These are phyloP conservation scores for Crithidia thermophila DNA, from an alignment of 208 protist genomes.

Conservation along the genomic window DNA sequence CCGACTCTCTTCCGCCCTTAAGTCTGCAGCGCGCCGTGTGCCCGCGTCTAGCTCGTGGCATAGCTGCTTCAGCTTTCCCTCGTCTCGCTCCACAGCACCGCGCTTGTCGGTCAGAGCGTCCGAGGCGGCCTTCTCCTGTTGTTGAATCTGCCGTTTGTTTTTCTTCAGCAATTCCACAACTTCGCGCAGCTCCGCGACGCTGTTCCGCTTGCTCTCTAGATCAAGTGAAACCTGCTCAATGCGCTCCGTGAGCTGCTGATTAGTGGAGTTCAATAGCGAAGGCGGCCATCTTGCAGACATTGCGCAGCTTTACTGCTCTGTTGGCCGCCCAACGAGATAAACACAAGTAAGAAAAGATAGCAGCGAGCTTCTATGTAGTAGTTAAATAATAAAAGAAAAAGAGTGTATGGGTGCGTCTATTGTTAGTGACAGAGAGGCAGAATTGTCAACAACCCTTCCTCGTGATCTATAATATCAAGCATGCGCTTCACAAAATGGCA, in stretches of 20 bases:
- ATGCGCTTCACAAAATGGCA: too few species aligned
- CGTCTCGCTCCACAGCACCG: slow-evolving; percentile 8
- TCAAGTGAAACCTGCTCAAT: slow-evolving; percentile 36
- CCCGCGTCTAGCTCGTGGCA: slow-evolving; percentile 26
- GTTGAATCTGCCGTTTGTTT: slow-evolving; percentile 37
- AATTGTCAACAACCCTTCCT: too few species aligned
- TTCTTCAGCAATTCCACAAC: slow-evolving; percentile 40
- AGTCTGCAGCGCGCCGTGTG: slow-evolving; percentile 8
- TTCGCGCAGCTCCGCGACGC: slow-evolving; percentile 45
- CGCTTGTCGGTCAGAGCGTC: slow-evolving; percentile 20
- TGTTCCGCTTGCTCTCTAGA: slow-evolving; percentile 36
- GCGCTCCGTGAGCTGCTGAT: slow-evolving; percentile 53
- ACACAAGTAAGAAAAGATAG: background rate
- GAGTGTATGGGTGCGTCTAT: too few species aligned
- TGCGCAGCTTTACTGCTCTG: too few species aligned
- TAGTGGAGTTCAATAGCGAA: slow-evolving; percentile 64
- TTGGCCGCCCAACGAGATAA: background rate
- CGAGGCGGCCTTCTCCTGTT: slow-evolving; percentile 23
- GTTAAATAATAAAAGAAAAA: background rate
- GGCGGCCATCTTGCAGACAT: slow-evolving; percentile 64
- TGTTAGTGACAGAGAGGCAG: too few species aligned
- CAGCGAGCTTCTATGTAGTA: too few species aligned
- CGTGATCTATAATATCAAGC: too few species aligned
- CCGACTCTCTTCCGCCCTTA: slow-evolving; percentile 22
- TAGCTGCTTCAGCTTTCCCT: slow-evolving; percentile 30